Evolutionary conservation across 305 asterid species (phyloP), one percentile per base, ranked within the genome.

Genomic region (Fraxinus albicans): DNA sequence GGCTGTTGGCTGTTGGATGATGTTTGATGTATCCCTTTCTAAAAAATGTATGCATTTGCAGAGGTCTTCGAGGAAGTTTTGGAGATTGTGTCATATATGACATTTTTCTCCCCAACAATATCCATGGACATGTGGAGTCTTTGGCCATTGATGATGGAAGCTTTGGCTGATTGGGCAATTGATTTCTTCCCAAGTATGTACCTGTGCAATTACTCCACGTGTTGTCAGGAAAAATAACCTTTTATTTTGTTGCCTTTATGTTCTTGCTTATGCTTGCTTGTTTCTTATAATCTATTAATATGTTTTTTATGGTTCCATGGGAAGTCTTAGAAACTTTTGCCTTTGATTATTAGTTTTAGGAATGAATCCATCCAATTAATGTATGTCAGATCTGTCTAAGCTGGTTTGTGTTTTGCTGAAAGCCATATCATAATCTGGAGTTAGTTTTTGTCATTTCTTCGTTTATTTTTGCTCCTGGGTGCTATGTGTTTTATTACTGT

Each of bases 101-200:
- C 99, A 70, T 97, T 97, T 86, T 97, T 93, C 89, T 91, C 98
- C 10, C 99, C 99, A 29, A 91, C 94, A 77, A 93, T 97, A 87
- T 95, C 99, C 79, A 79, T 92, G 91, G 99, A 94, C 47, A 95
- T 97, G 99, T 97, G 99, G 99, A 91, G 94, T 85, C 98, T 97
- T 25, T 97, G 99, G 99, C 98, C 98, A 65, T 89, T 97, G 83
- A 90, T 97, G 97, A 95, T 95, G 91, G 95, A 94, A 84, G 94
- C 99, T 2, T 87, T 97, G 88, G 93, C 95, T 84, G 99, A 97
- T 73, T 97, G 99, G 99, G 99, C 99, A 76, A 94, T 97, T 80
- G 99, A 97, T 86, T 97, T 94, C 91, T 97, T 95, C 83, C 91
- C 97, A 82, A 97, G 99, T 97, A 95, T 29, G 98, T 76, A 27